phyloP scores from a whole-genome alignment of 306 rosid species.

The Vicia sativa region DNA sequence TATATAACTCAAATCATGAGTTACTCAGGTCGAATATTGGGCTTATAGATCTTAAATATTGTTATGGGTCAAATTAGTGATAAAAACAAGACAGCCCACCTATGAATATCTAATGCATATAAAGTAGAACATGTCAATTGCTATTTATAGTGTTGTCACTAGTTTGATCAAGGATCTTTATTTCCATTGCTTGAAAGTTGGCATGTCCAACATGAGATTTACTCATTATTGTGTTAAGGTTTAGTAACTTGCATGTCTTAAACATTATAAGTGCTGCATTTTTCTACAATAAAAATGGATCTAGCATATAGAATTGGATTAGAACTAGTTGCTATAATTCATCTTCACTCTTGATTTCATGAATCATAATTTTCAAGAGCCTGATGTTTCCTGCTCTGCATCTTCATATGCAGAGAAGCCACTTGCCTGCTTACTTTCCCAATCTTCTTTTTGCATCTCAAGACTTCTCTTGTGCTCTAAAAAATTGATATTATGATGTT shows the following conservation, averaged over 20 bases:
- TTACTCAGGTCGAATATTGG: too few relatives aligned
- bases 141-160: too few relatives aligned
- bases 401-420: conserved; percentile 55
- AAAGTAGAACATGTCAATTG: too few relatives aligned
- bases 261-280: conserved; percentile 35
- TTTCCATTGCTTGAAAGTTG: conserved; percentile 15
- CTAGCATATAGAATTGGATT: conserved; percentile 46
- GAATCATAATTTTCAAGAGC: conserved; percentile 50
- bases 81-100: too few relatives aligned
- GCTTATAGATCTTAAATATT: too few relatives aligned
- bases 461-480: conserved; percentile 68
- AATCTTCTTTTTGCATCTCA: conserved; percentile 45
- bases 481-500: background rate
- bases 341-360: conserved; percentile 45
- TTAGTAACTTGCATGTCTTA: conserved; percentile 36
- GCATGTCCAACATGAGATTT: conserved; percentile 12
- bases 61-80: too few relatives aligned
- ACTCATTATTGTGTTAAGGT: conserved; percentile 45
- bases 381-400: conserved; percentile 49
- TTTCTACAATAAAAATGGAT: conserved; percentile 51
- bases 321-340: conserved; percentile 36
- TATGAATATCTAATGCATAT: too few relatives aligned
- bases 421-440: conserved; percentile 48
- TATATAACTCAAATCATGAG: too few relatives aligned
- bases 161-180: background rate